A percentile compares a stretch with the other conserved stretches of the same genome.
Evolutionary conservation across 768 basidiomycete species (phyloP).

Genomic region (Lactarius vividus): DNA sequence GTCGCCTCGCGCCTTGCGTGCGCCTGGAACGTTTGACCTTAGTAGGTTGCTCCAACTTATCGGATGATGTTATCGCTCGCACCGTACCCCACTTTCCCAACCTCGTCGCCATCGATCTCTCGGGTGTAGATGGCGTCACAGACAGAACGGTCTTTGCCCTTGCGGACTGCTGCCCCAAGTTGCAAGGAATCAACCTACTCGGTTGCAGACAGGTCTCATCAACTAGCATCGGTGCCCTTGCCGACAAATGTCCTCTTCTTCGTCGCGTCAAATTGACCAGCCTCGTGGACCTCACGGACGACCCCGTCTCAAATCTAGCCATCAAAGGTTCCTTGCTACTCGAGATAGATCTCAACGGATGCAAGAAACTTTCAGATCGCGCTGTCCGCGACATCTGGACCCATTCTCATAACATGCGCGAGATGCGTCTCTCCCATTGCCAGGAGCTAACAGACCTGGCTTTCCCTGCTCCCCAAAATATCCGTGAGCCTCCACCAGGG

Average conservation of each 20-base stretch:
- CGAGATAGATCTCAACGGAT: conserved; percentile 91
- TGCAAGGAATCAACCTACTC: conserved; percentile 91
- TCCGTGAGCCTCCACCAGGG: conserved; percentile 41
- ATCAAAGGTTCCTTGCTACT: conserved; percentile 80
- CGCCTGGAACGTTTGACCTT: conserved; percentile 88
- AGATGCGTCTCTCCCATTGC: conserved; percentile 84
- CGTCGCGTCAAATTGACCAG: conserved; percentile 88
- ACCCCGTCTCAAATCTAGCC: conserved; percentile 71
- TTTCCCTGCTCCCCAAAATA: conserved; percentile 71
- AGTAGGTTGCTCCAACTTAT: conserved; percentile 69
- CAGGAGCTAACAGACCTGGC: conserved; percentile 74
- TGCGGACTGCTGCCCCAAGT: conserved; percentile 61
- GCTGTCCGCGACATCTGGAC: conserved; percentile 84
- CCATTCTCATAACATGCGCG: conserved; percentile 78
- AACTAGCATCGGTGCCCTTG: conserved; percentile 70
- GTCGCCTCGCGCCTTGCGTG: conserved; percentile 67
- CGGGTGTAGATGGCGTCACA: conserved; percentile 63
- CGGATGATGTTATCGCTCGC: conserved; percentile 57
- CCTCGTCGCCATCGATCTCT: conserved; percentile 84
- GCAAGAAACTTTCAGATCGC: conserved; percentile 71
- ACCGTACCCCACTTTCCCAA: conserved; percentile 71
- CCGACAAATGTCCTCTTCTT: conserved; percentile 68
- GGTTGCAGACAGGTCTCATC: conserved; percentile 83
- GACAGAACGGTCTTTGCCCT: conserved; percentile 72
- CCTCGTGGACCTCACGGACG: conserved; percentile 72